Evolutionary conservation across 176 grass and related monocot genomes (phyloP).

Genomic region (Cymbopogon citratus): DNA sequence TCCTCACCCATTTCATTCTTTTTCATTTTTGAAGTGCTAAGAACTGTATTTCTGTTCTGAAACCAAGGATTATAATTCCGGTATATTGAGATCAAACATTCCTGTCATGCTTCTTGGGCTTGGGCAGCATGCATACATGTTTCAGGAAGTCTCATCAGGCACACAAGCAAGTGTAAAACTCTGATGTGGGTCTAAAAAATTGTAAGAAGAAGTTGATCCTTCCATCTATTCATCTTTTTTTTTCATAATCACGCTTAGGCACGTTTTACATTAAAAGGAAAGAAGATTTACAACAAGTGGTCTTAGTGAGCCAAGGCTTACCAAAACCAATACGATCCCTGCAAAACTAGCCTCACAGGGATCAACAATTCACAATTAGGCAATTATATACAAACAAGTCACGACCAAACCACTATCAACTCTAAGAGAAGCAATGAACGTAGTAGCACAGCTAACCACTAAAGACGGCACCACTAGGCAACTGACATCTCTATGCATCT

Average conservation of each 20-base stretch:
- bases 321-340: no score
- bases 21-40: not conserved
- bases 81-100: not conserved
- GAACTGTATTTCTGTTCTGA: not conserved
- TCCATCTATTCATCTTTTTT: not conserved
- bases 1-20: not conserved
- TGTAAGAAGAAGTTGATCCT: not conserved
- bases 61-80: not conserved
- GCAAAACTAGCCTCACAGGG: no score
- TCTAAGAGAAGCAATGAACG: no score
- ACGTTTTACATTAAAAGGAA: no score
- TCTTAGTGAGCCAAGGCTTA: no score
- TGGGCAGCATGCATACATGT: not conserved
- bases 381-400: no score
- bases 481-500: no score
- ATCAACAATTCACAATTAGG: no score
- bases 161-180: not conserved
- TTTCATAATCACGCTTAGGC: no score
- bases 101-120: not conserved
- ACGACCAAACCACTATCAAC: no score
- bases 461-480: no score
- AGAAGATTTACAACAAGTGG: no score
- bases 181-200: not conserved
- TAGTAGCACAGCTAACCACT: not conserved
- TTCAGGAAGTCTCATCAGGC: not conserved